Percentiles rank a stretch among this genome's conserved stretches.
Evolutionary conservation across 1,139 yeast genomes (phyloP).

Genomic region (Magnusiomyces clavatus): DNA sequence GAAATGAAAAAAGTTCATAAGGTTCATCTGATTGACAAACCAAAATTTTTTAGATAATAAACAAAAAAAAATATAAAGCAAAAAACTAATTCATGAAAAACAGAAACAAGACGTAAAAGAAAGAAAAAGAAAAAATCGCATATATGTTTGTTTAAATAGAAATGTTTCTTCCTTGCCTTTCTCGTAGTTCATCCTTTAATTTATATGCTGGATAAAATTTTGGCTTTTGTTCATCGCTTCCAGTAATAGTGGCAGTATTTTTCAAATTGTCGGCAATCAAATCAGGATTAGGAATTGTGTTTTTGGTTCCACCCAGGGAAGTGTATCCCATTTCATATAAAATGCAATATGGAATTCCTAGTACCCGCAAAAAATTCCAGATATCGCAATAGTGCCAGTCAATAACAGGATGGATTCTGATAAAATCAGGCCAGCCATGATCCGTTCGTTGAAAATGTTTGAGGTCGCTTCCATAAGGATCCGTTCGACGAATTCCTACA

Average conservation of each 20-base stretch:
- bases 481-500: slow-evolving; percentile 76
- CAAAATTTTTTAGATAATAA: too few relatives aligned
- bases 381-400: slow-evolving; percentile 74
- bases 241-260: neutral
- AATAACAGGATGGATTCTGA: slow-evolving; percentile 72
- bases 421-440: slow-evolving; percentile 79
- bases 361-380: slow-evolving; percentile 52
- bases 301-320: slow-evolving; percentile 65
- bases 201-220: slow-evolving; percentile 7
- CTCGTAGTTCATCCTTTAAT: slow-evolving; percentile 9
- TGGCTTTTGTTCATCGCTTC: neutral
- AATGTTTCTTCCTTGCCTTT: slow-evolving; percentile 8
- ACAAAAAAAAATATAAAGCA: too few relatives aligned
- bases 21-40: too few relatives aligned
- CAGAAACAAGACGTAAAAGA: too few relatives aligned
- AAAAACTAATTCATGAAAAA: too few relatives aligned
- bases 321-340: slow-evolving; percentile 77
- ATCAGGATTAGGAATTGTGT: slow-evolving; percentile 64
- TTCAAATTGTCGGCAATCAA: slow-evolving; percentile 4
- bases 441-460: slow-evolving; percentile 60
- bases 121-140: too few relatives aligned
- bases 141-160: too few relatives aligned
- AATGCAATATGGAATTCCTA: slow-evolving; percentile 51
- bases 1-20: too few relatives aligned
- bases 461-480: slow-evolving; percentile 61